Evolutionary conservation across 768 basidiomycete species (phyloP).

Genomic region (Leccinum ochraceum): DNA sequence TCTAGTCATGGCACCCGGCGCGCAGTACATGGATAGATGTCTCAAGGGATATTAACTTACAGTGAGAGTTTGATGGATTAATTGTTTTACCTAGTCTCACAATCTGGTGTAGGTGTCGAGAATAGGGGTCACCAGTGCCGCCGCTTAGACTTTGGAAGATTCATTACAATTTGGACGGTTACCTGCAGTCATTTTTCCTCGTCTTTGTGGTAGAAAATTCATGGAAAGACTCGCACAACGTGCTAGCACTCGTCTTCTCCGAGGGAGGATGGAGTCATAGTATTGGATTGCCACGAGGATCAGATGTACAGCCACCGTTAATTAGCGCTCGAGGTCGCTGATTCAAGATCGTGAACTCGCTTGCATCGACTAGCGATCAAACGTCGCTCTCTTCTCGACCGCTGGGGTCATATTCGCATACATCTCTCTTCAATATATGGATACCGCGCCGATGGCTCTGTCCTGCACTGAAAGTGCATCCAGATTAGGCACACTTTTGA

Average conservation of each 20-base stretch:
- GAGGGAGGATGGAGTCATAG: background rate
- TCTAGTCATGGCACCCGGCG: too few species aligned
- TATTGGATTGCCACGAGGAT: background rate
- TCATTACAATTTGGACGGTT: too few species aligned
- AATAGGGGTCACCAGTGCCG: too few species aligned
- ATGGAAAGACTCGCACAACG: background rate
- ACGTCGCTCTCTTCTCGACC: background rate
- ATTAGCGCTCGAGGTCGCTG: background rate
- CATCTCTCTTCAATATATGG: conserved; percentile 17
- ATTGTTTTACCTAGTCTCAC: too few species aligned
- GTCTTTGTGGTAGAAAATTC: background rate
- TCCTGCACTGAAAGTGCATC: conserved; percentile 31
- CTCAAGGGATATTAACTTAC: too few species aligned
- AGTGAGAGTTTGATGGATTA: too few species aligned
- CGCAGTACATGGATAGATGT: too few species aligned
- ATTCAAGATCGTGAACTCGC: background rate
- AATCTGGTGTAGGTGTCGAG: too few species aligned
- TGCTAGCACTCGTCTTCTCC: background rate
- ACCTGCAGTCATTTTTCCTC: too few species aligned
- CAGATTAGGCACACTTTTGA: conserved; percentile 36
- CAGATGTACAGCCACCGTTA: background rate
- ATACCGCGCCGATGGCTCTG: conserved; percentile 13
- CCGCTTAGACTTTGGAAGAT: too few species aligned
- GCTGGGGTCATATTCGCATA: background rate
- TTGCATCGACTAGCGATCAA: background rate